Evolutionary conservation across 2,329 filamentous ascomycete species (phyloP), one percentile per base, ranked within the genome.

Genomic region (Fusarium mundagurra): DNA sequence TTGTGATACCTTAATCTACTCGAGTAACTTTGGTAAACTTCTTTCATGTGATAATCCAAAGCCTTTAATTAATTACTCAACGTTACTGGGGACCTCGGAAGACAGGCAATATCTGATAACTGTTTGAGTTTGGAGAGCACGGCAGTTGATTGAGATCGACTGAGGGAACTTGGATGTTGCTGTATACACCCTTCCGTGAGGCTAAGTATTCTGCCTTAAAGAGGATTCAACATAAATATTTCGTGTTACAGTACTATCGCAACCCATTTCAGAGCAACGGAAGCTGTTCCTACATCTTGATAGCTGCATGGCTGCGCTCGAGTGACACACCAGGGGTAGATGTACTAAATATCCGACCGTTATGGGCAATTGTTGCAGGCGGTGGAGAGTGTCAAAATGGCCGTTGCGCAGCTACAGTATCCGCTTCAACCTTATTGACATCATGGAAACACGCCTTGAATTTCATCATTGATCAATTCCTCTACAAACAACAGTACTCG

Each of bases 361-460:
- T 20, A 51, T 3, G 53, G 38, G 8, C 27, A 57, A 55, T 31
- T 20, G 9, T 20, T 16, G 5, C 45, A 77, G 77, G 77, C 77
- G 77, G 77, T 79, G 76, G 64, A 31, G 16, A 27, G 27, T 44
- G 77, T 70, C 76, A 78, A 43, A 79, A 79, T 69, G 24, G 41
- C 47, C 17, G 63, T 76, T 67, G 64, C 70, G n/a, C 50, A 57
- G 72, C 60, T 68, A 64, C 50, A 38, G 20, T 3, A 54, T 38
- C 61, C 45, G 47, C 51, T 48, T 41, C 29, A 47, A 47, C 64
- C 20, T 44, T 50, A 13, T 72, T 77, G 71, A 76, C 73, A 77
- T 76, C 67, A 77, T 75, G 66, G 73, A 72, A 53, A 64, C 34
- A 43, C 31, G 57, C 54, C 36, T 24, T 17, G 34, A 36, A 43